Base-by-base conservation (phyloP, 2,329 filamentous ascomycete genomes). In the Tolypocladium tundrense region DNA sequence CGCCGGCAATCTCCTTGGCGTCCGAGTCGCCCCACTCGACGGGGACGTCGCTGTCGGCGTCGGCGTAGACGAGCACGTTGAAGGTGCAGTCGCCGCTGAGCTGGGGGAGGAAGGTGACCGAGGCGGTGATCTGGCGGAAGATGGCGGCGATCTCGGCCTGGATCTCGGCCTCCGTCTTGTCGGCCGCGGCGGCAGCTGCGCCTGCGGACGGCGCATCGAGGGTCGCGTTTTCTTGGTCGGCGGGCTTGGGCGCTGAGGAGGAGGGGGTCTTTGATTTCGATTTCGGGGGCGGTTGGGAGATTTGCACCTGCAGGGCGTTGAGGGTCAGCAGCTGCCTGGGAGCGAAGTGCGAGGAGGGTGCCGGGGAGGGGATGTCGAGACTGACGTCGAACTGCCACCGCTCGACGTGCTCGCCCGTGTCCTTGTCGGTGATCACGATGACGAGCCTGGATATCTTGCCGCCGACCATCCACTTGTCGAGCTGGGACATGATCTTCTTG, bases 21-120 rank as follows among this genome's bases (percentile, higher is more conserved):
- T 97, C 94, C 65, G 91, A 96, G 75, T 99, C 94, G 53, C 94
- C 94, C 94, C 94, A 99, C 73, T 99, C 94, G 59, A 99, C 87
- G 4, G 94, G 94, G 16, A 99, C 94, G 53, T 97, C 93, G 59
- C 89, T 94, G 73, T 97, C 92, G 21, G 92, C 92, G 70, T 99
- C 93, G 56, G 94, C 94, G 70, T 99, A 99, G 4, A 99, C 94
- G 45, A 99, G 82, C 53, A 99, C 93, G 69, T 99, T 99, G 80
- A 99, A 99, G 13, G 94, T 97, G 79, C 93, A 99, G 72, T 96
- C 90, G 45, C 92, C 92, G 61, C 60, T 69, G 7, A 99, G 83
- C 76, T 97, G 92, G 0, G 94, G 94, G 14, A 99, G 78, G 71
- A 99, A 99, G 0, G 94, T 97, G 57, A 99, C 94, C 0, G 91